Evolutionary conservation across 176 grass and related monocot species (phyloP), one percentile per base, ranked within the genome.

Genomic region (Raddia guianensis): DNA sequence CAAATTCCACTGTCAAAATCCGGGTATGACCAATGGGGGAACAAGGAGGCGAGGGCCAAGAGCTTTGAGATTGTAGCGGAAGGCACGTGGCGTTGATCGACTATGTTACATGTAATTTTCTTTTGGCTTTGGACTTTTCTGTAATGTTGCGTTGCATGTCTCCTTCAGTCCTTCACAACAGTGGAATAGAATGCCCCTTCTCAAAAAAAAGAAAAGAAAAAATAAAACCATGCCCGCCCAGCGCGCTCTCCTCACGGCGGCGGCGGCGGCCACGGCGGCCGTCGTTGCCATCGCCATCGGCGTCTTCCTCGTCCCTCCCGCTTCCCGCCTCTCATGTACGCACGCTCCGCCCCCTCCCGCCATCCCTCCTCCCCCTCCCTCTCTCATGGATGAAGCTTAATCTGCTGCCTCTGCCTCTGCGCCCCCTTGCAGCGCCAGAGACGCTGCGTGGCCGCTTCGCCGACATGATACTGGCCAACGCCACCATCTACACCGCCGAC

Each of bases 401-500:
- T 55, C n/a, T 19, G 55, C 70, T 86, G 42, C 84, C 49, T 80
- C 58, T 51, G 33, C 76, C 63, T 48, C n/a, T 70, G 43, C 78
- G 37, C 68, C 11, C 53, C 68, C 6, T 32, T 42, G 63, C 87
- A 85, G 90, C 79, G 27, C 27, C 27, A 27, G 27, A 27, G 89
- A 63, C 50, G 62, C 68, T 52, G 63, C 46, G 46, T 14, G 65
- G 72, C 54, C 51, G 68, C 73, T 86, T 83, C 27, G 90, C 96
- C 18, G 96, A 99, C 67, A 64, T 95, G 86, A 86, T 95, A 20
- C 71, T 99, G 74, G 69, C 82, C 74, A 99, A 99, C 70, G 96
- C 90, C 60, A 99, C 96, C 32, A 99, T 99, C 82, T 93, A 99
- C 88, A 99, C 96, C 18, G 86, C 86, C 58, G 92, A 99, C 87